Evolutionary conservation across 1,139 yeast species (phyloP).

Genomic region (Debaryomyces psychrophilus): DNA sequence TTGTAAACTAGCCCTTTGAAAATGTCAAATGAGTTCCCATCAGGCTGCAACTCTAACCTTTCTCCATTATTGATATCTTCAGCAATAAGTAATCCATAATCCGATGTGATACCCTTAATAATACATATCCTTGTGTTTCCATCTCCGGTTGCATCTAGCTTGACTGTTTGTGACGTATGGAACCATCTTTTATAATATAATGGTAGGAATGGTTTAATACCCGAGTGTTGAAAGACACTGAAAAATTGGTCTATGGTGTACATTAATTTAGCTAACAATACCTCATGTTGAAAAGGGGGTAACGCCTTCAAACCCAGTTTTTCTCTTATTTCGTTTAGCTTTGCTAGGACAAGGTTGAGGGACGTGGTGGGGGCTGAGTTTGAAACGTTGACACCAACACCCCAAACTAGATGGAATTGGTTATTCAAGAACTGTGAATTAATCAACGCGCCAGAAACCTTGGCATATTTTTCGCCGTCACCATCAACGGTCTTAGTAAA

Average conservation of each 20-base stretch:
- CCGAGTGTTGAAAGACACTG: conserved; percentile 59
- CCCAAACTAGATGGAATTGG: conserved; percentile 69
- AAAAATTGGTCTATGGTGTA: conserved; percentile 65
- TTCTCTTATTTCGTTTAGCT: conserved; percentile 56
- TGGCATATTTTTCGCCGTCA: conserved; percentile 58
- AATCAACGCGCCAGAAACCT: conserved; percentile 83
- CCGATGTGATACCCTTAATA: conserved; percentile 79
- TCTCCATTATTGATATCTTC: conserved; percentile 66
- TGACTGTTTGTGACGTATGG: conserved; percentile 70
- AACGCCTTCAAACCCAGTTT: conserved; percentile 43
- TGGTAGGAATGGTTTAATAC: conserved; percentile 70
- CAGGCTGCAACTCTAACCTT: conserved; percentile 81
- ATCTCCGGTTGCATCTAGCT: conserved; percentile 51
- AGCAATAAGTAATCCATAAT: conserved; percentile 81
- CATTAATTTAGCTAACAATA: conserved; percentile 69
- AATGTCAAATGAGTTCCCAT: conserved; percentile 96
- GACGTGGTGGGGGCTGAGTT: conserved; percentile 94
- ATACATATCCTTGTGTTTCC: conserved; percentile 51
- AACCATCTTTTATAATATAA: conserved; percentile 85
- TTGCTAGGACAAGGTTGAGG: conserved; percentile 65
- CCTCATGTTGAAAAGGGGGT: conserved; percentile 61
- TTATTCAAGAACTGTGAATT: conserved; percentile 70
- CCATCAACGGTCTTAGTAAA: conserved; percentile 43
- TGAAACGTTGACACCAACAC: conserved; percentile 84
- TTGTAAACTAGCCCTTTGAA: conserved; percentile 87